Evolutionary conservation across 176 grass and related monocot genomes (phyloP).

Genomic region (Oryza nivara): DNA sequence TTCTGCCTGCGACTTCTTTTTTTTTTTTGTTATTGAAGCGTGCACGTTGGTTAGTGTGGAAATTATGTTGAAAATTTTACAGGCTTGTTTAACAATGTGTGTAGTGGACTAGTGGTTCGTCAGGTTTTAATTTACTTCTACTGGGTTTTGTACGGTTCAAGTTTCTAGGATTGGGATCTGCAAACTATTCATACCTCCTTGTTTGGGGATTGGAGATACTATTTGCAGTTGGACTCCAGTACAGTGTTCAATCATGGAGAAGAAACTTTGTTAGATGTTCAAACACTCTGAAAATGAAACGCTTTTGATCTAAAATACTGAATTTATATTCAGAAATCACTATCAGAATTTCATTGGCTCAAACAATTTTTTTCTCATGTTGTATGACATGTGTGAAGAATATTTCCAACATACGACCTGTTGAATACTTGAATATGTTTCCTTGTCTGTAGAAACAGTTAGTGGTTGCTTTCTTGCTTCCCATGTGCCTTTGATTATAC

Average conservation of each 20-base stretch:
- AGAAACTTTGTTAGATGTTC: not conserved
- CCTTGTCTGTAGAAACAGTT: not conserved
- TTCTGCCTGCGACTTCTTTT: not conserved
- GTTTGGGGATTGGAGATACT: not conserved
- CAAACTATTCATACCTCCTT: not conserved
- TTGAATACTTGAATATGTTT: constrained; percentile 21
- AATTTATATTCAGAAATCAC: constrained; percentile 8
- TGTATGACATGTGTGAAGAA: not conserved
- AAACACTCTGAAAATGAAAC: not conserved
- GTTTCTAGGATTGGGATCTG: constrained; percentile 9
- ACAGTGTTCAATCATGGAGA: not conserved
- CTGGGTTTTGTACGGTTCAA: not conserved
- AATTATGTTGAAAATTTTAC: not conserved
- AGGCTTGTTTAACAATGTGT: not conserved
- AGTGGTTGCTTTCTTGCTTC: constrained; percentile 35
- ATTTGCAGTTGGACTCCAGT: constrained; percentile 1
- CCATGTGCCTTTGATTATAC: constrained; percentile 6
- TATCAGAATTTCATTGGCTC: constrained; percentile 4
- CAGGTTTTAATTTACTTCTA: not conserved
- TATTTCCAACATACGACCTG: constrained; percentile 17
- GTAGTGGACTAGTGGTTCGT: not conserved
- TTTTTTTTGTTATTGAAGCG: constrained; percentile 33
- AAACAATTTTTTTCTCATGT: not conserved
- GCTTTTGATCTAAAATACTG: not conserved
- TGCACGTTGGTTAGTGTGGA: constrained; percentile 30